These are phyloP conservation scores for Trichoderma breve DNA, from an alignment of 2,329 filamentous ascomycete genomes.

Conservation along the genomic window DNA sequence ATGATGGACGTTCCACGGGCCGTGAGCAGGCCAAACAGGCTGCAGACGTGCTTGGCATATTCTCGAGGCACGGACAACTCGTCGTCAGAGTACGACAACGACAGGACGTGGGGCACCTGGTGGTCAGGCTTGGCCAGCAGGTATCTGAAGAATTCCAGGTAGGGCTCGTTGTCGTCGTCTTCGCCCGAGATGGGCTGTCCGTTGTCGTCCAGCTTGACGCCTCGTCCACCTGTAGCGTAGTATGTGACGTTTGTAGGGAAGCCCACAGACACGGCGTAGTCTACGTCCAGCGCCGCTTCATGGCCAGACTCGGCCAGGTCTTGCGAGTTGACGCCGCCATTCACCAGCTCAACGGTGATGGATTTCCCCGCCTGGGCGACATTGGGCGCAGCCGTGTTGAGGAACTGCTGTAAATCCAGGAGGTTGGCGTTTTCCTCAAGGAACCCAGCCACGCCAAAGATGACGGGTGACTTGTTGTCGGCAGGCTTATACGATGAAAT, in stretches of 20 bases:
- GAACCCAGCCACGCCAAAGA: slow-evolving; percentile 49
- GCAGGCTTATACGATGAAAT: slow-evolving; percentile 36
- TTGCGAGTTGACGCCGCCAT: slow-evolving; percentile 46
- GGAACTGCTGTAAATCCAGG: slow-evolving; percentile 41
- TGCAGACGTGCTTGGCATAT: slow-evolving; percentile 54
- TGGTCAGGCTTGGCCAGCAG: slow-evolving; percentile 45
- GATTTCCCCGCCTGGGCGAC: slow-evolving; percentile 39
- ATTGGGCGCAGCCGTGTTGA: slow-evolving; percentile 36
- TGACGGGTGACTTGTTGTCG: slow-evolving; percentile 34
- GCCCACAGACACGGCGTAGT: slow-evolving; percentile 47
- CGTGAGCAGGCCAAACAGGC: slow-evolving; percentile 52
- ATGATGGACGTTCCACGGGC: slow-evolving; percentile 52
- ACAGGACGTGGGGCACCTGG: slow-evolving; percentile 54
- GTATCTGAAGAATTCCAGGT: slow-evolving; percentile 52
- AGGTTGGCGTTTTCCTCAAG: slow-evolving; percentile 48
- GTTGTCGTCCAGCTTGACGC: slow-evolving; percentile 39
- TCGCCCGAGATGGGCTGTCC: slow-evolving; percentile 35
- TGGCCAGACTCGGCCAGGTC: slow-evolving; percentile 36
- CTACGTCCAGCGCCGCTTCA: slow-evolving; percentile 49
- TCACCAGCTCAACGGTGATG: slow-evolving; percentile 41
- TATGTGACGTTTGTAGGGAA: slow-evolving; percentile 46
- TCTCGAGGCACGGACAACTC: slow-evolving; percentile 52
- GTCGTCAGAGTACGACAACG: slow-evolving; percentile 58
- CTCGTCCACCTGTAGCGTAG: slow-evolving; percentile 46
- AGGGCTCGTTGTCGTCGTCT: slow-evolving; percentile 53